Evolutionary conservation across 192 early-diverging fungal genomes (phyloP).

Genomic region (Endogone sp.): DNA sequence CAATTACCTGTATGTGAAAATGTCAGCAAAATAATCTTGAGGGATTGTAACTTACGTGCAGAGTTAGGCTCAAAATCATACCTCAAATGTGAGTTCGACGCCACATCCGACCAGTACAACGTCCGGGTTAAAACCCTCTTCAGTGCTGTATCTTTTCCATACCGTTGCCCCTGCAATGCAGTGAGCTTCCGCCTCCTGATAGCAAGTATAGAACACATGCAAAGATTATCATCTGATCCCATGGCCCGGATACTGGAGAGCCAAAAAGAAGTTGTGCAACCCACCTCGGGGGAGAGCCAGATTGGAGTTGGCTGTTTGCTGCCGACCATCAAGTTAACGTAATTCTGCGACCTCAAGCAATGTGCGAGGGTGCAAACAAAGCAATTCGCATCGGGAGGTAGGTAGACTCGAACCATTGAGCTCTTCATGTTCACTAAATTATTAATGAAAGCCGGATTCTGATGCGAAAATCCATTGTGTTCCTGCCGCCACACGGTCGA

Average conservation of each 20-base stretch:
- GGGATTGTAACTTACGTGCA: too few relatives aligned
- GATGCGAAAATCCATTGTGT: conserved; percentile 46
- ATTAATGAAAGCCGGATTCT: conserved; percentile 39
- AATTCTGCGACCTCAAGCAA: conserved; percentile 36
- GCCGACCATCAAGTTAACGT: conserved; percentile 38
- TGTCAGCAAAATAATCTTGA: background rate
- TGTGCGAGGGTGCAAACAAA: conserved; percentile 31
- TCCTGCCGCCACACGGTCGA: conserved; percentile 43
- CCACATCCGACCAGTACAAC: conserved; percentile 42
- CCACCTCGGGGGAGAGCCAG: conserved; percentile 23
- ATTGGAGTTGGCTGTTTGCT: conserved; percentile 38
- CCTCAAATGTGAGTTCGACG: conserved; percentile 32
- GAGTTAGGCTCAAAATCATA: too few relatives aligned
- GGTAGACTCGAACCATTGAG: conserved; percentile 31
- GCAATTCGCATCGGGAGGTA: conserved; percentile 38
- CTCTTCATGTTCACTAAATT: conserved; percentile 36
- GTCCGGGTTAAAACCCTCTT: conserved; percentile 35
- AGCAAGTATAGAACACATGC: too few relatives aligned
- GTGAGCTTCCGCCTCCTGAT: conserved; percentile 29
- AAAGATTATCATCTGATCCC: too few relatives aligned
- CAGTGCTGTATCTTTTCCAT: conserved; percentile 26
- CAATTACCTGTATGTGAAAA: conserved; percentile 28
- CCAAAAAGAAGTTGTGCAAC: background rate
- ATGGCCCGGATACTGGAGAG: background rate
- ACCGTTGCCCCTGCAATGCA: conserved; percentile 35